These are phyloP conservation scores for Leccinum subgranulosum DNA, from an alignment of 768 basidiomycete species.

Conservation along the genomic window DNA sequence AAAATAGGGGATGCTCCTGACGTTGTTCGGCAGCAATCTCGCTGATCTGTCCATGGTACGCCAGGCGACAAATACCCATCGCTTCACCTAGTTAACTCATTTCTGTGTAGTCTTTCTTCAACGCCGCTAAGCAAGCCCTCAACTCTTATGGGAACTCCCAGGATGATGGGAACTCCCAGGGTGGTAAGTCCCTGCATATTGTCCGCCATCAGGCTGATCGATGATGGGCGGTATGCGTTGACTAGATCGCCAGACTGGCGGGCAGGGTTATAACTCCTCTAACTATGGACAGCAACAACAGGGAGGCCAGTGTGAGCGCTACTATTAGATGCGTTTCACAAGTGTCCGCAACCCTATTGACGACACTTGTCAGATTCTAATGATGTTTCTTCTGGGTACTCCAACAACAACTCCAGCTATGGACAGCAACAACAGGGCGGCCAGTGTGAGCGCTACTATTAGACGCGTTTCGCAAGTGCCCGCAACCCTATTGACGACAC, in stretches of 20 bases:
- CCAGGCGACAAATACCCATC: background rate
- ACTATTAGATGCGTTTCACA: no score
- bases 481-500: background rate
- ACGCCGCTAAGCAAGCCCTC: conserved; percentile 66
- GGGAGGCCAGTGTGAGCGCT: no score
- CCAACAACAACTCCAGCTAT: no score
- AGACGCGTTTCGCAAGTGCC: background rate
- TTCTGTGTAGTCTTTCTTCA: conserved; percentile 57
- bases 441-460: no score
- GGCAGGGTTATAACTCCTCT: no score
- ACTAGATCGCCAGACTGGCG: conserved; percentile 12
- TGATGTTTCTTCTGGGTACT: no score
- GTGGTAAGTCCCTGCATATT: conserved; percentile 5
- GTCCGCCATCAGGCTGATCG: background rate
- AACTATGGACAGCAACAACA: conserved; percentile 3
- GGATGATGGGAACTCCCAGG: background rate
- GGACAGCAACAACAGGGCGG: conserved; percentile 2
- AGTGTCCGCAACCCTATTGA: background rate
- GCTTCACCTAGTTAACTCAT: background rate
- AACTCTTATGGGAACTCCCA: conserved; percentile 21
- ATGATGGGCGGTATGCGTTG: no score
- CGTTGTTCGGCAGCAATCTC: conserved; percentile 10
- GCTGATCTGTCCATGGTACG: conserved; percentile 24
- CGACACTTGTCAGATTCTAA: no score
- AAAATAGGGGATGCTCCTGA: conserved; percentile 7